These are phyloP conservation scores for Malus hybrid DNA, from an alignment of 331 rosid genomes.

Conservation along the genomic window DNA sequence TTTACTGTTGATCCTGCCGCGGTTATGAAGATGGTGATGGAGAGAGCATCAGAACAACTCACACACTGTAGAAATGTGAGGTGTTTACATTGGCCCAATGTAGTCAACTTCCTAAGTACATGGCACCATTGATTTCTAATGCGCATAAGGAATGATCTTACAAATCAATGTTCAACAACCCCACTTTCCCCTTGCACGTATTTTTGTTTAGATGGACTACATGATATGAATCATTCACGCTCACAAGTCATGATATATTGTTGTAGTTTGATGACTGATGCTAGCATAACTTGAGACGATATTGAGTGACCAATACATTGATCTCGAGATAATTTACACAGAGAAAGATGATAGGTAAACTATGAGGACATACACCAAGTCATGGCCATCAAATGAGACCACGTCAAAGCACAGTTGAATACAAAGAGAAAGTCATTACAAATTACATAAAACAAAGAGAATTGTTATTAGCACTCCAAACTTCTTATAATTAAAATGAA, in stretches of 20 bases:
- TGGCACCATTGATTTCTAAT: not conserved
- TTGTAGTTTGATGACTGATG: too few relatives aligned
- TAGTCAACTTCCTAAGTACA: not conserved
- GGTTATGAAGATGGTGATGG: not conserved
- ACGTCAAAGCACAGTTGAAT: not conserved
- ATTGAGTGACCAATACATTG: too few relatives aligned
- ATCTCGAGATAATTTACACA: too few relatives aligned
- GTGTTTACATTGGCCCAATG: not conserved
- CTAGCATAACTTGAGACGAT: not conserved
- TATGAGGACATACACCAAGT: too few relatives aligned
- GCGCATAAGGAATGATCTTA: not conserved
- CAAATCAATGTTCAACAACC: not conserved
- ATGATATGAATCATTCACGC: not conserved
- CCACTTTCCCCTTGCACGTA: not conserved
- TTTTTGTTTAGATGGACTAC: not conserved
- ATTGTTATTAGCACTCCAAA: too few relatives aligned
- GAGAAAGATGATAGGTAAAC: too few relatives aligned
- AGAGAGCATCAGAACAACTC: not conserved
- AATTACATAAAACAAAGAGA: not conserved
- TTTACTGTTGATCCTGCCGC: not conserved
- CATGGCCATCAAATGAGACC: too few relatives aligned
- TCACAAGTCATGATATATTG: not conserved
- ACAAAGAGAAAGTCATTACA: not conserved
- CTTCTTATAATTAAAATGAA: too few relatives aligned
- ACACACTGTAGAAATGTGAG: not conserved